Base-by-base conservation (phyloP, 352 stramenopile species). In the Globisporangium spinosum region DNA sequence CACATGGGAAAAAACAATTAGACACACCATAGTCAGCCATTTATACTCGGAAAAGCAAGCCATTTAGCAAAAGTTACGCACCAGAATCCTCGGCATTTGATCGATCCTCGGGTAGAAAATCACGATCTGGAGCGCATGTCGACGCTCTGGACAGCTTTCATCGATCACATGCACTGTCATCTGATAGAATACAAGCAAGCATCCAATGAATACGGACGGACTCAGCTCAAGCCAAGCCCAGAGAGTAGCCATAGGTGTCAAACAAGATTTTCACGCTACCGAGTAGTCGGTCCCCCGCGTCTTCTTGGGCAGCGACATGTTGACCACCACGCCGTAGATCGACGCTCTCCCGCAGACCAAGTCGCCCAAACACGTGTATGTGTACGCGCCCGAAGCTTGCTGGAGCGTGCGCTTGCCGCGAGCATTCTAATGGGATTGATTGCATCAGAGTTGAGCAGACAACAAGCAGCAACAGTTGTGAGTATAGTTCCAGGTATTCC, bases 141-240 rank as follows among this genome's bases (percentile, higher is more conserved):
- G 75, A 0, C 84, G 80, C 29, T 71, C 78, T 0, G 83, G 74
- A 29, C 68, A 78, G 55, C 74, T 91, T 35, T 92, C 86, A 54
- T 94, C 86, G 7, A 83, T 76, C 15, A 94, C 47, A 43, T 86
- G 75, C 2, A 94, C 67, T 38, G 78, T 86, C 83, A 94, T 94
- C 86, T 94, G 55, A 8, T 54, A 40, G 10, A 47, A 47, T 20
- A 45, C 35, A 47, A 47, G 8, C 40, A 45, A 45, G 6, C 38
- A 45, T 45, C 12, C 38, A 13, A 45, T 45, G 38, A 6, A 45
- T 17, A 45, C 2, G 38, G 38, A 45, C 38, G 15, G 12, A 40
- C 34, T 15, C 34, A 45, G 20, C 40, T n/a, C 40, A 47, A 45
- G 38, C 38, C 38, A 45, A 62, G 8, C 1, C 62, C 4, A 23